A percentile compares a stretch with the other conserved stretches of the same genome.
Conservation (phyloP, 148 eudicot genomes). For the Camellia granthamiana region DNA sequence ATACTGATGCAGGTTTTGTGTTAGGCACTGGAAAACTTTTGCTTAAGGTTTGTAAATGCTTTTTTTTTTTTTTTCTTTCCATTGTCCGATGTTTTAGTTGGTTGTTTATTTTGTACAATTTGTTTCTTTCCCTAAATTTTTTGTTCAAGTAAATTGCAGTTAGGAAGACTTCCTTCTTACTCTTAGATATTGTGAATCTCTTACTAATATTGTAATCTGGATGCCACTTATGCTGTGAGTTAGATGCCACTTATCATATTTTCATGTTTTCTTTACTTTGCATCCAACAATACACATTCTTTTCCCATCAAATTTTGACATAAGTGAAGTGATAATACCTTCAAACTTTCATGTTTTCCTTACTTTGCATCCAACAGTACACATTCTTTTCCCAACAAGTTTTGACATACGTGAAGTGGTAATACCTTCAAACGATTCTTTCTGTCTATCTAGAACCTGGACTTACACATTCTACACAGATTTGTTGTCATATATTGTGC, state of each 20-base stretch:
- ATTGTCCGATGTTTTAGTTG: neutral
- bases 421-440: neutral
- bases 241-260: neutral
- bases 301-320: no score
- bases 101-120: neutral
- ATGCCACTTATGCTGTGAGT: neutral
- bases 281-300: neutral
- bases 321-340: no score
- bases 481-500: neutral
- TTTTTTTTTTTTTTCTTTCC: neutral
- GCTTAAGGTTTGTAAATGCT: conserved; percentile 53
- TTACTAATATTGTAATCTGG: neutral
- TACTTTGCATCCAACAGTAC: no score
- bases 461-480: neutral
- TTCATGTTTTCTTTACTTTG: neutral
- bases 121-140: neutral
- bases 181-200: neutral
- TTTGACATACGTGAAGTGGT: no score
- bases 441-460: neutral
- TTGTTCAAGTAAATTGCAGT: neutral
- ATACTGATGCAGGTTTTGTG: conserved; percentile 90
- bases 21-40: conserved; percentile 83
- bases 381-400: no score
- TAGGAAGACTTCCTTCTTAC: neutral
- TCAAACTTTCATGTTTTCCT: no score